Evolutionary conservation across 495 filamentous ascomycete genomes (phyloP).

Genomic region (Penicillium paxilli): DNA sequence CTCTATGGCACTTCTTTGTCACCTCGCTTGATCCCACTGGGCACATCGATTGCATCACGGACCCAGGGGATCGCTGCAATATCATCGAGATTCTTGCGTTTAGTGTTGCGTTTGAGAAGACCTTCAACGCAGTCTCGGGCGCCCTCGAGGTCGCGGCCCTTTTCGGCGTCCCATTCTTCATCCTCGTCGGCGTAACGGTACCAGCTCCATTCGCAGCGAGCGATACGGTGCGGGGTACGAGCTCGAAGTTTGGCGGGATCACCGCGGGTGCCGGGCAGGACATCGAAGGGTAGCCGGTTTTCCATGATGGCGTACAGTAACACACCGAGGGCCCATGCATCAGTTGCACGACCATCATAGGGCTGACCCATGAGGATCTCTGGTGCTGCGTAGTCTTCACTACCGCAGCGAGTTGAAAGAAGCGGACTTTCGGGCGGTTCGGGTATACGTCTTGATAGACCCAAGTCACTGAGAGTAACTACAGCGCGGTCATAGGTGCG

Average conservation of each 20-base stretch:
- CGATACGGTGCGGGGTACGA: slow-evolving; percentile 88
- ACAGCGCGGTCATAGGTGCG: slow-evolving; percentile 74
- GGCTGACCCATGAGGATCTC: slow-evolving; percentile 94
- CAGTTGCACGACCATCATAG: slow-evolving; percentile 89
- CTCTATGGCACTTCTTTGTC: slow-evolving; percentile 62
- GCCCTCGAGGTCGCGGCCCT: slow-evolving; percentile 64
- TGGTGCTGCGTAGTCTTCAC: slow-evolving; percentile 94
- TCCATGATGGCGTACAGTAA: slow-evolving; percentile 93
- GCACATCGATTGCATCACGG: slow-evolving; percentile 65
- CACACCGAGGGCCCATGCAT: slow-evolving; percentile 95
- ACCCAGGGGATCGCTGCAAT: slow-evolving; percentile 79
- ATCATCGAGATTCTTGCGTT: slow-evolving; percentile 69
- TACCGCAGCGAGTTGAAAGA: slow-evolving; percentile 87
- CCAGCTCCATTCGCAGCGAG: slow-evolving; percentile 93
- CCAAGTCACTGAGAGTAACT: slow-evolving; percentile 87
- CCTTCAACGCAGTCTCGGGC: slow-evolving; percentile 80
- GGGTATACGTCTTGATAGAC: slow-evolving; percentile 81
- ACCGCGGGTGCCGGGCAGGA: slow-evolving; percentile 69
- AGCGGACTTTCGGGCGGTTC: slow-evolving; percentile 67
- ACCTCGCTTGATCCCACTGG: slow-evolving; percentile 66
- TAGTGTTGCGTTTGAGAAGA: slow-evolving; percentile 75
- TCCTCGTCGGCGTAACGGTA: slow-evolving; percentile 74
- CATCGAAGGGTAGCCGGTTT: slow-evolving; percentile 88
- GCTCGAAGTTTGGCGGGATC: slow-evolving; percentile 67
- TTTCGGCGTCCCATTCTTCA: slow-evolving; percentile 64